These are phyloP conservation scores for Millerozyma acaciae DNA, from an alignment of 805 yeast species.

Conservation along the genomic window DNA sequence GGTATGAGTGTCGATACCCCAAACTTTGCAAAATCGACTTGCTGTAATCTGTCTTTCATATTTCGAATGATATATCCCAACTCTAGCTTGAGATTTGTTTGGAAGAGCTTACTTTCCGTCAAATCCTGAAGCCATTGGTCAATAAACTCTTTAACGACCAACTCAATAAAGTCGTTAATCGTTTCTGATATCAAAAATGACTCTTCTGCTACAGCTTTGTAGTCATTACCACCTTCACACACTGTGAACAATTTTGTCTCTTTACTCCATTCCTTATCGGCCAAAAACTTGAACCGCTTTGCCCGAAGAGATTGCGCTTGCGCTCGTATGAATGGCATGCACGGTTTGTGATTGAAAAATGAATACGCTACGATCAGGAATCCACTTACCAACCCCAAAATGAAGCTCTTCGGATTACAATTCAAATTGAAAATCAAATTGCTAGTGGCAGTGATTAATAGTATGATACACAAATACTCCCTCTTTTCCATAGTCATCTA, in stretches of 20 bases:
- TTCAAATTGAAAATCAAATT: too few relatives aligned
- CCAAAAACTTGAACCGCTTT: neutral
- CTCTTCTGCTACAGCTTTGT: constrained; percentile 36
- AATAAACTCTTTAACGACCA: constrained; percentile 51
- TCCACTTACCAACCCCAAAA: too few relatives aligned
- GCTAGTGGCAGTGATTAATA: too few relatives aligned
- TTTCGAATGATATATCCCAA: constrained; percentile 38
- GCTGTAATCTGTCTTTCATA: constrained; percentile 39
- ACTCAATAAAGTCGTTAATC: constrained; percentile 45
- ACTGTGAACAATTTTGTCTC: too few relatives aligned
- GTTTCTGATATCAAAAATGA: constrained; percentile 52
- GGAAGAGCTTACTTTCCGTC: constrained; percentile 27
- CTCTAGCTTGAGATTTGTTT: constrained; percentile 41
- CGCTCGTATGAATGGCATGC: too few relatives aligned
- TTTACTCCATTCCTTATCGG: constrained; percentile 11
- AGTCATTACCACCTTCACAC: too few relatives aligned
- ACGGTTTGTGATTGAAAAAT: too few relatives aligned
- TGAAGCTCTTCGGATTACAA: too few relatives aligned
- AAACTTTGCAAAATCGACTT: constrained; percentile 52
- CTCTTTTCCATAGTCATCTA: too few relatives aligned
- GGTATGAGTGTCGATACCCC: constrained; percentile 62
- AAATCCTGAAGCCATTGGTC: constrained; percentile 53
- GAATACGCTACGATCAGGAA: too few relatives aligned
- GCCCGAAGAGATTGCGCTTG: too few relatives aligned
- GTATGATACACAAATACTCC: too few relatives aligned